These are phyloP conservation scores for Blumeria hordei DNA, from an alignment of 2,329 filamentous ascomycete species.

Conservation along the genomic window DNA sequence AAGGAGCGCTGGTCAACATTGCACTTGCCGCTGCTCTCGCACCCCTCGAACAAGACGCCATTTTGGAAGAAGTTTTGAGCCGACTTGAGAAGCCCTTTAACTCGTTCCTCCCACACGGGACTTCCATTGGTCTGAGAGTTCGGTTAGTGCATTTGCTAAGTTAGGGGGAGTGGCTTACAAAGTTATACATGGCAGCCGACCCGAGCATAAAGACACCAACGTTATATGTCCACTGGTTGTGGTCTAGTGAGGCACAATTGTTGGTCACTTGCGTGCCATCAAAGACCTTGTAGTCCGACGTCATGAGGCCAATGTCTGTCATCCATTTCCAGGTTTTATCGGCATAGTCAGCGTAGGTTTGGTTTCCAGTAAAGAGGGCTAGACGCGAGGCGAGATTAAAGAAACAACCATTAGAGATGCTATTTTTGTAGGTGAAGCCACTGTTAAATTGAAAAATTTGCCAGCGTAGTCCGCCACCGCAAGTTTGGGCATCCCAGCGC, in stretches of 20 bases:
- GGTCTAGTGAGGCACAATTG: constrained; percentile 32
- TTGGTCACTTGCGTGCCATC: constrained; percentile 32
- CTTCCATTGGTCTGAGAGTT: constrained; percentile 21
- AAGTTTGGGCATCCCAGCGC: constrained; percentile 46
- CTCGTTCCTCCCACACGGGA: constrained; percentile 30
- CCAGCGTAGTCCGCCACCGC: constrained; percentile 58
- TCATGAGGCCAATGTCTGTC: constrained; percentile 28
- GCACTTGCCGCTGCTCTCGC: constrained; percentile 35
- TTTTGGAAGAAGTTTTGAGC: constrained; percentile 29
- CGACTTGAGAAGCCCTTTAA: constrained; percentile 30
- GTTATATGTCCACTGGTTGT: constrained; percentile 47
- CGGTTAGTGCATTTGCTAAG: neutral
- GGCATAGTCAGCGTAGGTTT: constrained; percentile 58
- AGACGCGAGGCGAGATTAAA: constrained; percentile 41
- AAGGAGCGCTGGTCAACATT: constrained; percentile 38
- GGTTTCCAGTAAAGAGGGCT: constrained; percentile 53
- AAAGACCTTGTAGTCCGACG: constrained; percentile 32
- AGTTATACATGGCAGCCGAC: constrained; percentile 43
- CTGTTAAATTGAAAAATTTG: constrained; percentile 68
- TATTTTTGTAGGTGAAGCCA: constrained; percentile 57
- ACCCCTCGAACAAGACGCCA: constrained; percentile 40
- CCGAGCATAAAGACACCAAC: constrained; percentile 41
- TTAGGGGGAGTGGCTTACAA: neutral
- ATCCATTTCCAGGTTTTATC: constrained; percentile 50
- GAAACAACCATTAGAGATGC: constrained; percentile 37